Base-by-base conservation (phyloP, 2,329 filamentous ascomycete species). In the Cladophialophora carrionii region DNA sequence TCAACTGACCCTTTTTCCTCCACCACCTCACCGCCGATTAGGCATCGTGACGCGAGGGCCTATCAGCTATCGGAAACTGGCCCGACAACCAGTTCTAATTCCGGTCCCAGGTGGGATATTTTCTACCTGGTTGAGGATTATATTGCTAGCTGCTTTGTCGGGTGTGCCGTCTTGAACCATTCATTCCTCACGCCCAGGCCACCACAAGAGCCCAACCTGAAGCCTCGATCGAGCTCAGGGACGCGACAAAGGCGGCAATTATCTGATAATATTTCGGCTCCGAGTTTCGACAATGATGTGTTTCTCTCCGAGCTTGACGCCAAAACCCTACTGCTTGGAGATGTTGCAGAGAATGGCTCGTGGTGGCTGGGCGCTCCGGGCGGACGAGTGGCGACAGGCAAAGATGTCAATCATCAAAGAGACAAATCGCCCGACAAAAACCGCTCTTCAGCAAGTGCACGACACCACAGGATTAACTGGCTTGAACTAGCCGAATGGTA, bases 61-160 rank as follows among this genome's bases (percentile, higher is more conserved):
- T 57, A 54, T 26, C 57, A 62, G 24, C 9, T 32, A 17, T n/a
- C n/a, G 12, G 60, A 60, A 17, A 26, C 48, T 41, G 48, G n/a
- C 20, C 31, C 53, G 43, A 32, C 41, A 4, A n/a, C 51, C 20
- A 34, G 17, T 26, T 17, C 46, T 10, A 20, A 5, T 17, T 31
- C 49, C 10, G 60, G 55, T 4, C 32, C 34, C n/a, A 62, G 34
- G 34, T 52, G 55, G 31, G 65, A 68, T 43, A 86, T 94, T 10
- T 96, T 96, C 75, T 88, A 85, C 66, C 83, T 84, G 4, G 75
- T 96, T 14, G 91, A 96, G 76, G 89, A 92, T 66, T 94, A 95
- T 73, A 84, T 96, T 48, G 79, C 87, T 57, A 76, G 79, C 22
- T 89, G 85, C 70, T 90, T 96, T 72, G 84, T 85, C 61, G 87